Base-by-base conservation (phyloP, 495 filamentous ascomycete species). In the Podospora didyma region DNA sequence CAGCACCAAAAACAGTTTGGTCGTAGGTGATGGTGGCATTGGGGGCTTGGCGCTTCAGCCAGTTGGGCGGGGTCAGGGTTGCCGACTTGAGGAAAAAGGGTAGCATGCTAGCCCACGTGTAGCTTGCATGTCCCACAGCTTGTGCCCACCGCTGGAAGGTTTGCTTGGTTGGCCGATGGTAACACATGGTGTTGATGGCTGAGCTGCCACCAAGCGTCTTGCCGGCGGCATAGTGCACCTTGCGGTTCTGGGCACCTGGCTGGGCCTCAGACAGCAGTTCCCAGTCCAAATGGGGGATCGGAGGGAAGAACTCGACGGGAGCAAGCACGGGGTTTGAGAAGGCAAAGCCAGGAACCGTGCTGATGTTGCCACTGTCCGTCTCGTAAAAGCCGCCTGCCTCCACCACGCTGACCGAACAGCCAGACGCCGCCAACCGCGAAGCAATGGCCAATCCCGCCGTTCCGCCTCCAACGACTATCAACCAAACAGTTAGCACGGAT, bases 371-470 rank as follows among this genome's bases (percentile, higher is more conserved):
- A 62, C 74, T 68, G 62, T 76, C 71, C 5, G 71, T 41, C 60
- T 86, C 75, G 53, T 85, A 86, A 52, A 77, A 71, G 0, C 73
- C 74, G 10, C 84, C 83, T 3, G 83, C 82, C 67, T 87, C 84
- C 14, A 87, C 65, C 6, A 86, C 65, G 16, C 63, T 70, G 14
- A 74, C 72, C 2, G 59, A 63, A 2, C 42, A 39, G 1, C 61
- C 49, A n/a, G 66, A 51, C 0, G 74, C 73, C 2, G 77, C 74
- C 3, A 85, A 66, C 11, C 83, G 69, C 1, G 70, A 70, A 4
- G 81, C 82, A 2, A 85, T 57, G 1, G 72, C 63, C 7, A 75
- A 65, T 1, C 82, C 83, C 0, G 76, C 76, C 0, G 71, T 85
- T 2, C 83, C 83, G 28, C 82, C 82, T 9, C 83, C 83, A 1